Evolutionary conservation across 1,284 basidiomycete species (phyloP), one percentile per base, ranked within the genome.

Genomic region (Peniophora sp.): DNA sequence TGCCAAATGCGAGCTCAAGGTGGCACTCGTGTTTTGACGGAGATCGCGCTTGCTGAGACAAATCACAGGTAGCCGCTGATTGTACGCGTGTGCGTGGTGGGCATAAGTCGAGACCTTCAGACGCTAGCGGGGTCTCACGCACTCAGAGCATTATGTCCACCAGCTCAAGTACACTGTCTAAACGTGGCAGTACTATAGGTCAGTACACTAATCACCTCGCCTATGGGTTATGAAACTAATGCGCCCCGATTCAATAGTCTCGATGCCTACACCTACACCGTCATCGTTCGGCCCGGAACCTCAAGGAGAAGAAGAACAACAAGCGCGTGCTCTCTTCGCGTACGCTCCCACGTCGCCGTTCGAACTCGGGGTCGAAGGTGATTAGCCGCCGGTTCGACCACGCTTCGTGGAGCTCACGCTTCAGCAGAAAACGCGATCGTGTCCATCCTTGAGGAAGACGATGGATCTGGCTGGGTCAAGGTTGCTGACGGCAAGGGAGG

Each of bases 401-500:
- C 23, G 42, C 47, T 41, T 49, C 36, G 52, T 57, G 58, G 54
- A 58, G 54, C 48, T 42, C 36, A 23, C 36, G 35, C 34, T 14
- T 36, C 41, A 39, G 24, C 62, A 85, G 89, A 86, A 65, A 83
- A 80, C 32, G 61, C 65, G 35, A 63, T 57, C 0, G 83, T 92
- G 14, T 69, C 71, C 53, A 70, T 92, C 22, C 57, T 88, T 2
- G 86, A 89, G 59, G 74, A 79, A 51, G 88, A 92, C 58, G 89
- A 92, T 59, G 88, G 84, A 3, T 87, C 86, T 12, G 89, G 89
- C 3, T 92, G 89, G 89, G 76, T 86, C n/a, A 92, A 91, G 64
- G 83, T 90, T 6, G 64, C 69, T 18, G 76, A 85, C 58, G 57
- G 64, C 34, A 65, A 68, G 22, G 81, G 82, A 45, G 73, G 72